These are phyloP conservation scores for Colletotrichum caudatum DNA, from an alignment of 2,329 filamentous ascomycete genomes.

Conservation along the genomic window DNA sequence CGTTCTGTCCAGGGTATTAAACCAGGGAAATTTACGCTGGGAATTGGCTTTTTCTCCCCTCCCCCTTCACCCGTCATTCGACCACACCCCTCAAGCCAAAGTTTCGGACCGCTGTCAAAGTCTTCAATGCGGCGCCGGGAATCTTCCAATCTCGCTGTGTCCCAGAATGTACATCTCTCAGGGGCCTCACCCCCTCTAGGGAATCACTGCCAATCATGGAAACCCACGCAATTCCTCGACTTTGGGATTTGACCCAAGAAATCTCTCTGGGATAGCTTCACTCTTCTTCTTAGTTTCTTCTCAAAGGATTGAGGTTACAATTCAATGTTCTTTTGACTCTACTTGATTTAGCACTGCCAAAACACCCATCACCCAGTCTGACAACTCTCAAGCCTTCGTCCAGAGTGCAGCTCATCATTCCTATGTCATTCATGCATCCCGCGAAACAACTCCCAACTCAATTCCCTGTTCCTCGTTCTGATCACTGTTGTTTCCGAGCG, in stretches of 20 bases:
- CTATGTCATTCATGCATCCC: background rate
- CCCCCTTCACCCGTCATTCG: background rate
- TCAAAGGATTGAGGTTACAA: no score
- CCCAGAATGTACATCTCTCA: no score
- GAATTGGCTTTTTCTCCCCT: background rate
- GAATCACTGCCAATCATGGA: no score
- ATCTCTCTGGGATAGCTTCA: background rate
- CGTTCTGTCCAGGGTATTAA: slow-evolving; percentile 11
- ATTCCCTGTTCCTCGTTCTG: background rate
- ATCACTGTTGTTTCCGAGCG: background rate
- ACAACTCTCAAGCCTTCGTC: background rate
- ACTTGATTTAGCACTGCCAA: background rate
- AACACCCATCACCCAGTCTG: background rate
- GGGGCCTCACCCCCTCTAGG: background rate
- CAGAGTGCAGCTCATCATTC: background rate
- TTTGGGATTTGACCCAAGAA: background rate
- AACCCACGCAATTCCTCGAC: background rate
- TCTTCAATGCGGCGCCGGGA: background rate
- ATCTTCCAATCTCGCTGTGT: background rate
- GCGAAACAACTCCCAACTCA: background rate
- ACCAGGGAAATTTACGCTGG: background rate
- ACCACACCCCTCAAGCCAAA: slow-evolving; percentile 7
- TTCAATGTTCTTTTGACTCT: background rate
- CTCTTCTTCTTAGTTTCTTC: background rate
- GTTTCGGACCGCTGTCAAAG: background rate